Evolutionary conservation across 106 monocot genomes (phyloP).

Genomic region (Dendrobium huoshanense): DNA sequence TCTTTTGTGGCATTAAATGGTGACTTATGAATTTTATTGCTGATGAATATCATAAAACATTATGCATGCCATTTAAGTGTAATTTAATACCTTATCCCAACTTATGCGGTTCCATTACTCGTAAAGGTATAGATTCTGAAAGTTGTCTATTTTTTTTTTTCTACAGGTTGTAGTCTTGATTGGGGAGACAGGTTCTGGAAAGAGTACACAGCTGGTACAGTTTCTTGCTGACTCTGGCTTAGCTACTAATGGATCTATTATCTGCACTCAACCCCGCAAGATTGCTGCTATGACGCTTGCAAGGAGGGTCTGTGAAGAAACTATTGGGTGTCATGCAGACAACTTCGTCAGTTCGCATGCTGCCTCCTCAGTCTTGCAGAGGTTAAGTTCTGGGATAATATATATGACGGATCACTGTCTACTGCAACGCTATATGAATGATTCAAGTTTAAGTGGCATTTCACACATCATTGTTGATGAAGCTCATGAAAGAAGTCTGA

Average conservation of each 20-base stretch:
- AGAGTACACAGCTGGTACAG: slow-evolving; percentile 95
- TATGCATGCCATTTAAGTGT: too few species aligned
- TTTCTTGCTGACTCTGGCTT: slow-evolving; percentile 76
- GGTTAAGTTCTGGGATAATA: slow-evolving; percentile 41
- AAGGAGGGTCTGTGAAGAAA: slow-evolving; percentile 74
- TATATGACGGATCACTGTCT: slow-evolving; percentile 90
- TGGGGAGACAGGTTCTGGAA: slow-evolving; percentile 97
- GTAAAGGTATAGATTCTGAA: not conserved
- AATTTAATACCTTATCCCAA: too few species aligned
- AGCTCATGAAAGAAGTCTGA: slow-evolving; percentile 98
- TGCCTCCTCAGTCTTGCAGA: slow-evolving; percentile 36
- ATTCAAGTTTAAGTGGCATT: slow-evolving; percentile 42
- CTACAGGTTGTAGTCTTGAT: slow-evolving; percentile 63
- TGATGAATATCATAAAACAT: too few species aligned
- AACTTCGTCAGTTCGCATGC: slow-evolving; percentile 41
- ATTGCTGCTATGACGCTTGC: slow-evolving; percentile 76
- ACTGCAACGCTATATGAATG: slow-evolving; percentile 69
- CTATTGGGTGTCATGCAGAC: slow-evolving; percentile 57
- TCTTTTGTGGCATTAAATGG: too few species aligned
- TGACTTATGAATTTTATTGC: too few species aligned
- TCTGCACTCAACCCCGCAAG: slow-evolving; percentile 97
- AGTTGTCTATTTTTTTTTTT: not conserved
- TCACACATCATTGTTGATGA: slow-evolving; percentile 87
- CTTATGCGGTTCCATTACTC: not conserved
- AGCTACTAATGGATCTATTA: slow-evolving; percentile 50